These are phyloP conservation scores for Ustilago cynodontis DNA, from an alignment of 1,284 basidiomycete species.

Conservation along the genomic window DNA sequence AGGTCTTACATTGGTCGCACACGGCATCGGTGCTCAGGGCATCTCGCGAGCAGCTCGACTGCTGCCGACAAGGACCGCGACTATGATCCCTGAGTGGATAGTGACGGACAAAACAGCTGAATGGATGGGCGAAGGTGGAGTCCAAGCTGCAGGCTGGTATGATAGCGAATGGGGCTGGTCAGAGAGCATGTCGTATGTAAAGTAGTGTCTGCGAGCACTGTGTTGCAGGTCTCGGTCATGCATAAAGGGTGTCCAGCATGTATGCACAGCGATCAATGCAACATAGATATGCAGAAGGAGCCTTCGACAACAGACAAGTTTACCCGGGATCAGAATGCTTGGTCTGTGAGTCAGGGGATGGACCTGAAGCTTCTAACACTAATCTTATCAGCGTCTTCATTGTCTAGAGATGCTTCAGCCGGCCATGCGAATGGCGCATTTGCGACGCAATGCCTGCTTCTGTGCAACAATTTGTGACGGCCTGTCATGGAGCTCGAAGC, in stretches of 20 bases:
- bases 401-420: too few relatives aligned
- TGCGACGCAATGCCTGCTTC: too few relatives aligned
- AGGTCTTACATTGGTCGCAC: slow-evolving; percentile 32
- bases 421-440: too few relatives aligned
- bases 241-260: neutral
- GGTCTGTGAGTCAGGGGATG: too few relatives aligned
- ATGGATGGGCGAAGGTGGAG: slow-evolving; percentile 46
- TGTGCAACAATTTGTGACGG: too few relatives aligned
- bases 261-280: neutral
- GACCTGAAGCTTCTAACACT: too few relatives aligned
- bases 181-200: slow-evolving; percentile 44
- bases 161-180: slow-evolving; percentile 46
- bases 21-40: slow-evolving; percentile 34
- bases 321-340: too few relatives aligned
- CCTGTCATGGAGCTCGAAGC: too few relatives aligned
- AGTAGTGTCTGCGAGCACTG: neutral
- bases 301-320: too few relatives aligned
- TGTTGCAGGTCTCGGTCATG: neutral
- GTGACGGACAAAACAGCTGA: slow-evolving; percentile 31
- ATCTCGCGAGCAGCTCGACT: slow-evolving; percentile 41
- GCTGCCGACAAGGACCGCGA: slow-evolving; percentile 51
- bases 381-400: too few relatives aligned
- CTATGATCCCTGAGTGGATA: slow-evolving; percentile 54
- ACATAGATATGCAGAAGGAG: too few relatives aligned
- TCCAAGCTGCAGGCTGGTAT: slow-evolving; percentile 54